Conservation (phyloP, 371 early-diverging fungal genomes). For the Syncephalastrum monosporum region DNA sequence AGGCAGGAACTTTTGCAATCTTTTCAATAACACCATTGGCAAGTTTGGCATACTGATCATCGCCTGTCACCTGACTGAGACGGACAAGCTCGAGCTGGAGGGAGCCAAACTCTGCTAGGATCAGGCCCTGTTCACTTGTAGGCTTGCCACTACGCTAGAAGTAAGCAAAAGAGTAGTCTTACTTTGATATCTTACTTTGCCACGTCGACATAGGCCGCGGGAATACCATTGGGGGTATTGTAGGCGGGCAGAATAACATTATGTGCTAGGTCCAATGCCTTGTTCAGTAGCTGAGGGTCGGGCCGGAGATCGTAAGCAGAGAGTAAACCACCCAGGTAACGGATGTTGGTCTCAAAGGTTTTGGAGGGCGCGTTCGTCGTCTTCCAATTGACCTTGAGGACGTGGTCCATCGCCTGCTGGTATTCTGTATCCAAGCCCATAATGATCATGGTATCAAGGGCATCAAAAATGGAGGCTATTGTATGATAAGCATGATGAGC, state of each 20-base stretch:
- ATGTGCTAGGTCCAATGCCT: constrained; percentile 33
- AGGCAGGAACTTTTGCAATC: constrained; percentile 46
- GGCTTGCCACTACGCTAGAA: constrained; percentile 5
- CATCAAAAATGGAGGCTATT: constrained; percentile 75
- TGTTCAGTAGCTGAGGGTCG: constrained; percentile 53
- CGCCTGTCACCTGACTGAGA: constrained; percentile 74
- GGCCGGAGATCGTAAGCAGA: constrained; percentile 60
- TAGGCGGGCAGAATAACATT: constrained; percentile 43
- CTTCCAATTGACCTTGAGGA: constrained; percentile 45
- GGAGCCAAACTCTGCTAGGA: constrained; percentile 86
- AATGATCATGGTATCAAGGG: constrained; percentile 81
- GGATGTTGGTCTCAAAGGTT: constrained; percentile 77
- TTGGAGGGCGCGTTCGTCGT: constrained; percentile 25
- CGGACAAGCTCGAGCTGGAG: constrained; percentile 87
- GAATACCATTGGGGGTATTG: constrained; percentile 70
- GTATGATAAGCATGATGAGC: background rate
- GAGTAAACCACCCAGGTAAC: constrained; percentile 71
- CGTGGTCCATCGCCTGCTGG: constrained; percentile 58
- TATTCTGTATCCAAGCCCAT: constrained; percentile 82
- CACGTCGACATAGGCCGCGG: constrained; percentile 70
- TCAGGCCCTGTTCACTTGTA: constrained; percentile 33
- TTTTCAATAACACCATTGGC: constrained; percentile 65
- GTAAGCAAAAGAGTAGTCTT: background rate
- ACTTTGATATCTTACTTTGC: constrained; percentile 17
- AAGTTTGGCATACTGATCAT: constrained; percentile 60